Base-by-base conservation (phyloP, 2,329 filamentous ascomycete species). In the Beauveria brongniartii region DNA sequence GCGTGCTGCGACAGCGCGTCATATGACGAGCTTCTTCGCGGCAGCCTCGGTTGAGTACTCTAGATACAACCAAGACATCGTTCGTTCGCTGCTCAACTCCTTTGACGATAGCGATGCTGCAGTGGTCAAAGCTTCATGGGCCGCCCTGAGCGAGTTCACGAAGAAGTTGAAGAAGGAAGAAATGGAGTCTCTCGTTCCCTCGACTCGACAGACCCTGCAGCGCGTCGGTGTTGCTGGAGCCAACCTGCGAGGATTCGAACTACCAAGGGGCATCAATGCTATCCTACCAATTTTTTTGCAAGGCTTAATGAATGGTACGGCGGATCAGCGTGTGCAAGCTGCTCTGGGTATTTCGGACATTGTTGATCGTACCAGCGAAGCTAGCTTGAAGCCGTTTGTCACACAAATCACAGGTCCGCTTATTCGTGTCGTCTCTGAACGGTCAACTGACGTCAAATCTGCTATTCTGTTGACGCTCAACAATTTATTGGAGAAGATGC, bases 361-460 rank as follows among this genome's bases (percentile, higher is more conserved):
- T 66, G 89, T 97, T 65, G 94, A 97, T 76, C 87, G 94, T 62
- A 95, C 94, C 28, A 93, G 88, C 73, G 85, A 91, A 66, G 88
- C 92, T 62, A 87, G 92, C 22, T 80, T 99, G 64, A 95, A 94
- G 75, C 91, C 92, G 8, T 97, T 95, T 69, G 94, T 99, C 63
- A 97, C 93, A 34, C 92, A 97, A 70, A 97, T 99, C 67, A 97
- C 95, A 5, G 94, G 94, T 71, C 94, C 95, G 24, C 84, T 99
- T 59, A 99, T 99, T 73, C 90, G 94, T 82, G 93, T 97, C 24
- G 92, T 99, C 20, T 97, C 94, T 5, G 94, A 99, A 74, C 87
- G 93, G 64, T 96, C 94, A 3, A 92, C 92, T 2, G 95, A 99
- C 56, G 92, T 99, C 74, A 97, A 96, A 77, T 89, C 91, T 63